These are phyloP conservation scores for Talaromyces atroroseus DNA, from an alignment of 2,329 filamentous ascomycete species.

Conservation along the genomic window DNA sequence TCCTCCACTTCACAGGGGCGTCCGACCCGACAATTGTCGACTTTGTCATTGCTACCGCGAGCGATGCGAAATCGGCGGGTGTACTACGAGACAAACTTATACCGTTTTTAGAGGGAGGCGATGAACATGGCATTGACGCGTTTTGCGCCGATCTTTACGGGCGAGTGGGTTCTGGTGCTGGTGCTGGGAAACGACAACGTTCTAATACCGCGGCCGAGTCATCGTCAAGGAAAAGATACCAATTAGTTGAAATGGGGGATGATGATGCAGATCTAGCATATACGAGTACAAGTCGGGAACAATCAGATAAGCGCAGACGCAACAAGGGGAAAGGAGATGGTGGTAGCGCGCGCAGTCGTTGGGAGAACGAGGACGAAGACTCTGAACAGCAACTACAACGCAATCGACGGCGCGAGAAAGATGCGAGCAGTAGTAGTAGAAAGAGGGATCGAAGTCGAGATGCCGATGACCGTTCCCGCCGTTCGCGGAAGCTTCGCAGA, in stretches of 20 bases:
- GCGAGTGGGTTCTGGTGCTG: constrained; percentile 22
- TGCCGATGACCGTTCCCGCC: constrained; percentile 38
- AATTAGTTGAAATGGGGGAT: constrained; percentile 51
- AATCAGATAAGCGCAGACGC: constrained; percentile 29
- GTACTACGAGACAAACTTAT: constrained; percentile 48
- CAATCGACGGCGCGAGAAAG: constrained; percentile 26
- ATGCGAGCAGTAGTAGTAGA: constrained; percentile 17
- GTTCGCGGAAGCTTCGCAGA: constrained; percentile 48
- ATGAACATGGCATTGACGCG: constrained; percentile 38
- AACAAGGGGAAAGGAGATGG: constrained; percentile 21
- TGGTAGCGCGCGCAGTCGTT: constrained; percentile 15
- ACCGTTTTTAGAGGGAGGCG: constrained; percentile 46
- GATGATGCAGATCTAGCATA: constrained; percentile 25
- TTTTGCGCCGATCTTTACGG: constrained; percentile 46
- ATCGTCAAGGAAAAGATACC: constrained; percentile 45
- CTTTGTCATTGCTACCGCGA: constrained; percentile 52
- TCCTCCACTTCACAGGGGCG: constrained; percentile 50
- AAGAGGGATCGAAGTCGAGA: constrained; percentile 36
- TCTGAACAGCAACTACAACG: constrained; percentile 1
- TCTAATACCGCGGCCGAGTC: not conserved
- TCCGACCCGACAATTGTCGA: constrained; percentile 53
- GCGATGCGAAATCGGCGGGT: constrained; percentile 43
- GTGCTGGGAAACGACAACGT: constrained; percentile 1
- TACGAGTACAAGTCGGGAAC: constrained; percentile 29
- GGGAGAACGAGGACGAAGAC: constrained; percentile 12